Evolutionary conservation across 441 rosid species (phyloP).

Genomic region (Erodium trifolium): DNA sequence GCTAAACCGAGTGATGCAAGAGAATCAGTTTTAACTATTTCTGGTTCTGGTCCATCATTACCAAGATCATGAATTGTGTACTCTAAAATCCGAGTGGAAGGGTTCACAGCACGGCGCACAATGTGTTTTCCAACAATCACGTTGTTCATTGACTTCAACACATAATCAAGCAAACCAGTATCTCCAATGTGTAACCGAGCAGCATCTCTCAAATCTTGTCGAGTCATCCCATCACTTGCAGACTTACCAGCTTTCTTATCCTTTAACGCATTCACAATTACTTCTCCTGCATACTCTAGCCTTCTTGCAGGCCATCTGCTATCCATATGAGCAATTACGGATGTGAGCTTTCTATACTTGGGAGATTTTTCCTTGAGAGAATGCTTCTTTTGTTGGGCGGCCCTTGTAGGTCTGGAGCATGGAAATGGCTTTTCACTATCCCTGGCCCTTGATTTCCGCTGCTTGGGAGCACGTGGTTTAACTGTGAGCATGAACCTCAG

Average conservation of each 20-base stretch:
- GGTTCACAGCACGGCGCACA: slow-evolving; percentile 53
- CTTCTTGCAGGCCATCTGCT: slow-evolving; percentile 85
- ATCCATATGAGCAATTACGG: slow-evolving; percentile 43
- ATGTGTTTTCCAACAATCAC: slow-evolving; percentile 50
- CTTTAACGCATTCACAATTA: slow-evolving; percentile 54
- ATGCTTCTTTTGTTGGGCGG: no score
- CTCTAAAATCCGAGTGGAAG: slow-evolving; percentile 52
- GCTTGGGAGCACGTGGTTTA: slow-evolving; percentile 36
- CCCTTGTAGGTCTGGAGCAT: slow-evolving; percentile 21
- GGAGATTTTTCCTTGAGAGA: slow-evolving; percentile 24
- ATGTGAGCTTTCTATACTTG: slow-evolving; percentile 33
- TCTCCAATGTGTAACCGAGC: slow-evolving; percentile 90
- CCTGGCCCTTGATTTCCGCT: slow-evolving; percentile 24
- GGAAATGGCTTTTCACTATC: slow-evolving; percentile 18
- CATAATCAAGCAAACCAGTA: slow-evolving; percentile 79
- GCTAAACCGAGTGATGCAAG: slow-evolving; percentile 18
- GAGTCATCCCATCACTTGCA: slow-evolving; percentile 52
- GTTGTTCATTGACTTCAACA: slow-evolving; percentile 74
- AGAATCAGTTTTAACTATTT: slow-evolving; percentile 11
- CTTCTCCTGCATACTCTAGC: slow-evolving; percentile 66
- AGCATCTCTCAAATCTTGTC: slow-evolving; percentile 84
- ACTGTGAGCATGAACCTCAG: slow-evolving; percentile 60
- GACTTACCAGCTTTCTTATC: slow-evolving; percentile 35
- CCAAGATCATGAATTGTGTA: slow-evolving; percentile 54
- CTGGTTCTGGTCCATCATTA: slow-evolving; percentile 11